phyloP scores from a whole-genome alignment of 2,329 filamentous ascomycete genomes.

The Incumbomyces lentus region DNA sequence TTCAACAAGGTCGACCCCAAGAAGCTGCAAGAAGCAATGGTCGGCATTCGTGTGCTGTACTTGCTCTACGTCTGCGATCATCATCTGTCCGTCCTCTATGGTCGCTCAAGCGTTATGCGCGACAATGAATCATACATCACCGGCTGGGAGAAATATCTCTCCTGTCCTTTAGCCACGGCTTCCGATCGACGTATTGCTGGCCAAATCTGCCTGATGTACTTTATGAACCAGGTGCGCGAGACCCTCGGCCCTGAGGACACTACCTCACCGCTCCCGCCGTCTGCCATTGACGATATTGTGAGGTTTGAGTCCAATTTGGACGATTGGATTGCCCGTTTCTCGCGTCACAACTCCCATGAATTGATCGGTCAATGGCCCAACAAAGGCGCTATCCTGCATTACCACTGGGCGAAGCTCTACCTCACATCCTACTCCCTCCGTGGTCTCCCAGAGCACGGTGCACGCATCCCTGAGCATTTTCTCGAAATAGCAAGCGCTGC shows the following conservation, averaged over 20 bases:
- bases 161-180: conserved; percentile 25
- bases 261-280: conserved; percentile 24
- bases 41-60: conserved; percentile 29
- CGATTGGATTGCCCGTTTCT: conserved; percentile 26
- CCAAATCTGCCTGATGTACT: conserved; percentile 35
- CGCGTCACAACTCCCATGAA: conserved; percentile 29
- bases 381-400: conserved; percentile 41
- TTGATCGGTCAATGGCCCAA: conserved; percentile 41
- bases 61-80: conserved; percentile 36
- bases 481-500: conserved; percentile 35
- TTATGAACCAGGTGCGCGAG: conserved; percentile 35
- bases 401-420: conserved; percentile 42
- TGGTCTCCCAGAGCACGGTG: conserved; percentile 35
- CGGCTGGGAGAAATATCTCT: conserved; percentile 26
- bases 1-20: conserved; percentile 17
- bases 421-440: conserved; percentile 41
- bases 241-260: conserved; percentile 34
- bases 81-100: conserved; percentile 36
- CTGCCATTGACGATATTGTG: conserved; percentile 31
- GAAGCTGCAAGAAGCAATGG: conserved; percentile 21
- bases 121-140: conserved; percentile 27
- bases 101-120: conserved; percentile 33
- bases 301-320: conserved; percentile 31
- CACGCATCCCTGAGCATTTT: conserved; percentile 26
- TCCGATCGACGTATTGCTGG: conserved; percentile 29